Percentiles rank a stretch among this genome's conserved stretches.
These are phyloP conservation scores for Cutaneotrichosporon sp. DNA, from an alignment of 1,284 basidiomycete species.

Conservation along the genomic window DNA sequence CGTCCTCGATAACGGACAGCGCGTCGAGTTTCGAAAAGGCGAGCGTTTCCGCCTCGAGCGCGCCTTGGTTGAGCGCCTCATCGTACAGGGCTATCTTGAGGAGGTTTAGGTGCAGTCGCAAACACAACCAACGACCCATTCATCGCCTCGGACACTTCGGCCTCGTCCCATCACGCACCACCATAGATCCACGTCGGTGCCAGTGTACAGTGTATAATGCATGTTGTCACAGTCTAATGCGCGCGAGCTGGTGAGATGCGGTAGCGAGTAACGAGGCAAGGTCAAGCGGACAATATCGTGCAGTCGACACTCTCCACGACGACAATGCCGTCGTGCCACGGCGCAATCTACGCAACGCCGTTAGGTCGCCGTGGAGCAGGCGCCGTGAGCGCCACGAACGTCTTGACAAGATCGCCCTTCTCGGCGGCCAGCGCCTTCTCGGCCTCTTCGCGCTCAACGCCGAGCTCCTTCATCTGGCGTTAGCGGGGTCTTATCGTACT, in stretches of 20 bases:
- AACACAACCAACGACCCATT: neutral
- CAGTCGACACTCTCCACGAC: too few relatives aligned
- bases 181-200: neutral
- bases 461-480: slow-evolving; percentile 34
- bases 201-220: slow-evolving; percentile 18
- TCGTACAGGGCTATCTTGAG: slow-evolving; percentile 85
- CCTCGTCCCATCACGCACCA: too few relatives aligned
- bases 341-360: too few relatives aligned
- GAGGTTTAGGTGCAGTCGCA: slow-evolving; percentile 39
- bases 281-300: too few relatives aligned
- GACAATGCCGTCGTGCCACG: too few relatives aligned
- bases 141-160: too few relatives aligned
- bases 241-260: too few relatives aligned
- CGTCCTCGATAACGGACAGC: slow-evolving; percentile 73
- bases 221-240: slow-evolving; percentile 10
- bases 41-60: slow-evolving; percentile 79
- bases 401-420: slow-evolving; percentile 38
- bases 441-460: slow-evolving; percentile 29
- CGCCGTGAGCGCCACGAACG: slow-evolving; percentile 31
- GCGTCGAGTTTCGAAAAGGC: slow-evolving; percentile 80
- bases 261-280: too few relatives aligned
- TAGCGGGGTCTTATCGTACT: too few relatives aligned
- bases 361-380: neutral
- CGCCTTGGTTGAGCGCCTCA: slow-evolving; percentile 82
- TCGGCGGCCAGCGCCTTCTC: slow-evolving; percentile 29